These are phyloP conservation scores for Chlamydomonas schloesseri DNA, from an alignment of 139 green algal species.

Conservation along the genomic window DNA sequence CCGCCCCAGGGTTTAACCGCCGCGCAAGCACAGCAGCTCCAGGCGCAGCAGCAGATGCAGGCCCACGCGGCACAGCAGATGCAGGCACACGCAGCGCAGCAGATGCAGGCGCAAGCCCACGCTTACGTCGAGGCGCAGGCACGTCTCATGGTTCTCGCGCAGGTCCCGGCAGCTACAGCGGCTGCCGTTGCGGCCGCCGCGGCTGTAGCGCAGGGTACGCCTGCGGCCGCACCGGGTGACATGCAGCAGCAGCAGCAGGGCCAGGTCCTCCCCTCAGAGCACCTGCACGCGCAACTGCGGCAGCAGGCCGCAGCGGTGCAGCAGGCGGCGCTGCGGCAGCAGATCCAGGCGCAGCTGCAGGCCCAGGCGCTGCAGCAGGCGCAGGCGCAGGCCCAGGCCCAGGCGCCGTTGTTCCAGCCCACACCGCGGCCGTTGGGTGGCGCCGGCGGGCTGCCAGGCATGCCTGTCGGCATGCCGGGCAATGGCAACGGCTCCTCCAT, in stretches of 20 bases:
- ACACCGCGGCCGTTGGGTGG: background rate
- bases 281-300: conserved; percentile 13
- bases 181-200: background rate
- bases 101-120: conserved; percentile 14
- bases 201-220: background rate
- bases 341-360: background rate
- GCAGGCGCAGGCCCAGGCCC: background rate
- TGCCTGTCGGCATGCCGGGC: background rate
- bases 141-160: background rate
- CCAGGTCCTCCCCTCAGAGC: conserved; percentile 1
- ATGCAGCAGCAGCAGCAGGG: background rate
- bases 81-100: background rate
- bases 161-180: background rate
- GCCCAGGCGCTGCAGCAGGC: background rate
- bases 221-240: no score
- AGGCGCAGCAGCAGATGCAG: background rate
- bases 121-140: background rate
- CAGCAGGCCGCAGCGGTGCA: background rate
- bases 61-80: background rate
- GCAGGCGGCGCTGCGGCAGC: conserved; percentile 21
- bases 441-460: no score
- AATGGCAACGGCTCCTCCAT: background rate
- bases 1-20: background rate
- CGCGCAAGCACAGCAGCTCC: no score
- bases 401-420: background rate